Conservation (phyloP, 2,329 filamentous ascomycete species). For the Penicillium fuscoglaucum region DNA sequence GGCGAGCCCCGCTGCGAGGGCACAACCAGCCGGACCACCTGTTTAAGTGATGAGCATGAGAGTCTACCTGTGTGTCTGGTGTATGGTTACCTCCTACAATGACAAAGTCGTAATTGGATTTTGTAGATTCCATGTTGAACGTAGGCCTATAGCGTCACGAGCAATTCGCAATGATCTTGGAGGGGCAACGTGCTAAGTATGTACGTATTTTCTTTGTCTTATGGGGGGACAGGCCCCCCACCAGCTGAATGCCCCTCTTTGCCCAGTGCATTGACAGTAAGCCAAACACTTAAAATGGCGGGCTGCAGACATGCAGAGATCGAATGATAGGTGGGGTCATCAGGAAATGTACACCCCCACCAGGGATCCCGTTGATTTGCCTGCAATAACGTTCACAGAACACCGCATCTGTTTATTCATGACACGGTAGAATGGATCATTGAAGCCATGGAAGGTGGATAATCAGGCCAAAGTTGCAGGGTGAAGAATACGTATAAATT, state of each 20-base stretch:
- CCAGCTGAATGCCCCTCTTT: background rate
- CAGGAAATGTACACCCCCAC: background rate
- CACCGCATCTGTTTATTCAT: background rate
- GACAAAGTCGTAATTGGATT: conserved; percentile 17
- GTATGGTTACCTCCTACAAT: conserved; percentile 21
- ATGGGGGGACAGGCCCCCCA: no score
- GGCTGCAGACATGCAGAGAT: background rate
- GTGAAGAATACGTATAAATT: background rate
- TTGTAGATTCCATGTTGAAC: conserved; percentile 4
- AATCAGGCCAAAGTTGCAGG: background rate
- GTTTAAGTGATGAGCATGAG: background rate
- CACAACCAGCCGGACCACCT: conserved; percentile 63
- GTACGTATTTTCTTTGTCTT: background rate
- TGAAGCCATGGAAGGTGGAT: no score
- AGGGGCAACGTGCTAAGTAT: no score
- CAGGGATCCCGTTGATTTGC: background rate
- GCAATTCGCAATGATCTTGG: no score
- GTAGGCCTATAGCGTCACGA: background rate
- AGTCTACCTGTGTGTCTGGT: background rate
- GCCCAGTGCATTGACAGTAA: background rate
- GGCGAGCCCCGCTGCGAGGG: conserved; percentile 56
- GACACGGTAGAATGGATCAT: background rate
- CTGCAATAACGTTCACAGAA: background rate
- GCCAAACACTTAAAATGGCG: background rate
- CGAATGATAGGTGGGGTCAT: background rate